Base-by-base conservation (phyloP, 495 filamentous ascomycete genomes). In the Penicillium crystallinum region DNA sequence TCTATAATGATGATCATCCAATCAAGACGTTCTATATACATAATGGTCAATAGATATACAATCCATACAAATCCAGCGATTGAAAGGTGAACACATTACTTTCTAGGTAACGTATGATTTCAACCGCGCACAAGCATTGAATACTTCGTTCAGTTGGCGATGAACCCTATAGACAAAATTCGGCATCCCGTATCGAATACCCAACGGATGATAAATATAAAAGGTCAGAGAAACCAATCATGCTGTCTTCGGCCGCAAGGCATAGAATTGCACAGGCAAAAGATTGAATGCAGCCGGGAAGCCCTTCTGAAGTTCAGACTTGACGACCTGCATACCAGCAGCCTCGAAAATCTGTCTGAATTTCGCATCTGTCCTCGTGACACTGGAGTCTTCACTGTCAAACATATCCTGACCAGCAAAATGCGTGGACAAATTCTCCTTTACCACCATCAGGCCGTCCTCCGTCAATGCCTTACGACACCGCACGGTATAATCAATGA, bases 351-450 rank as follows among this genome's bases (percentile, higher is more conserved):
- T 58, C 3, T 57, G 59, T 55, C 77, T 74, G 52, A 91, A 90
- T 44, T 88, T 89, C 25, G 66, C 69, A 55, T 96, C 88, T 34
- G 76, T 82, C 63, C 88, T 78, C 9, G 89, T 95, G 12, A 95
- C 88, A 65, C 83, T 88, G 55, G 81, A 90, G 65, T 97, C 91
- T 55, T 74, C 52, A 33, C 84, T 79, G 65, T 96, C 90, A 63
- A 83, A 95, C 22, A 87, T 66, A 71, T 97, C 90, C 19, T 68
- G 34, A 1, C 71, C 74, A 19, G 68, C 47, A 0, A 64, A 62
- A 53, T 78, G 68, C 2, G 82, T 88, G 27, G 80, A 87, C 59
- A 88, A 61, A 63, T 96, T 96, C 77, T 97, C 91, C 73, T 97
- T 97, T 19, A 96, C 70, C 4, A 96, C 82, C 25, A 97, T 81